Base-by-base conservation (phyloP, 2,329 filamentous ascomycete species). In the Talaromyces atroroseus region DNA sequence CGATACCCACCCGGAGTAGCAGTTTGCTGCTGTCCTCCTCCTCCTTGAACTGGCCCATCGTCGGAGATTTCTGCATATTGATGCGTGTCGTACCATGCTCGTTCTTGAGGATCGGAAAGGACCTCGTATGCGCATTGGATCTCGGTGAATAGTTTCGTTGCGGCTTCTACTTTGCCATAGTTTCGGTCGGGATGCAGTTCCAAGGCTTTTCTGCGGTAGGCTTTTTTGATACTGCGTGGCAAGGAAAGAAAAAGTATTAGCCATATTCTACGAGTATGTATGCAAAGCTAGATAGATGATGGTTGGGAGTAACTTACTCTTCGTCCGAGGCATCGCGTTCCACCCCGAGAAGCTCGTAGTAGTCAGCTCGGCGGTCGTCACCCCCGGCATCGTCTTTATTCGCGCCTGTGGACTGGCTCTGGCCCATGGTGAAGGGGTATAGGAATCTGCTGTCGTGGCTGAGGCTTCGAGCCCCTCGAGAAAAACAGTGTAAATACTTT, bases 51-150 rank as follows among this genome's bases (percentile, higher is more conserved):
- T 71, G 26, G 14, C 29, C 40, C 82, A 57, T 82, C 80, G 40
- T 86, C 87, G 29, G 82, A 82, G 60, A 97, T 76, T 60, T 97
- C 95, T 51, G 88, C 85, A 63, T 91, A 86, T 59, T 90, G 87
- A 69, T 99, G 94, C 2, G 91, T 91, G 74, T 99, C 92, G 75
- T 99, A 99, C 94, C 94, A 99, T 32, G 92, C 88, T 64, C 94
- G 85, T 71, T 99, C 94, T 70, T 99, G 92, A 11, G 91, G 86
- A 70, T 99, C 94, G 1, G 92, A 95, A 1, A 99, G 82, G n/a
- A 99, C 84, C 71, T 97, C 90, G 70, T 99, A 95, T 48, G 94
- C 94, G 36, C 91, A 82, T 71, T 96, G 92, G 26, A 97, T 81
- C 68, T 96, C 91, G 50, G 94, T 91, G 69, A 99, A 99, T 52